phyloP scores from a whole-genome alignment of 108 stramenopile species.

The Aurantiochytrium sp. region DNA sequence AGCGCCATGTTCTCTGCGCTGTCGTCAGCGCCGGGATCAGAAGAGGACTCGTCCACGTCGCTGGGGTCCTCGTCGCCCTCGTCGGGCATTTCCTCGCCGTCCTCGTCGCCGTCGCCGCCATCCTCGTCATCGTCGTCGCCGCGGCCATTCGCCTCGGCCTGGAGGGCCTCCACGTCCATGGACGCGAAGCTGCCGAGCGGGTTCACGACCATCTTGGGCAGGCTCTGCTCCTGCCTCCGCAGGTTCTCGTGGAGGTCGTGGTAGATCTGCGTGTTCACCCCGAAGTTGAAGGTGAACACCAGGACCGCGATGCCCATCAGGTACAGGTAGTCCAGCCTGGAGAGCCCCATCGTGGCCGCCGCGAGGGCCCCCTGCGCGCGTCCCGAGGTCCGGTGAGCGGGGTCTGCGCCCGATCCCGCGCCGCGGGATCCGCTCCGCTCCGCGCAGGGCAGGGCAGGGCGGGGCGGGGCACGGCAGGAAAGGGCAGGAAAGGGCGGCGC shows the following conservation, averaged over 20 bases:
- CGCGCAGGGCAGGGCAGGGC: too few species aligned
- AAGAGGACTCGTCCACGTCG: too few species aligned
- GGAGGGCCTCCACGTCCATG: background rate
- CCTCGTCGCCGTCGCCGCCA: background rate
- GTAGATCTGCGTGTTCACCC: slow-evolving; percentile 4
- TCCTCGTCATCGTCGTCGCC: background rate
- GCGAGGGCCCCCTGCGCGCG: too few species aligned
- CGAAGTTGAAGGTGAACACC: background rate
- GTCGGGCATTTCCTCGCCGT: background rate
- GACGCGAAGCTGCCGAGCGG: background rate
- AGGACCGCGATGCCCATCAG: background rate
- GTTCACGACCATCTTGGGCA: background rate
- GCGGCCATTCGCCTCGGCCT: background rate
- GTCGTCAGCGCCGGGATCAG: background rate
- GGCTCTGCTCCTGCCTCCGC: background rate
- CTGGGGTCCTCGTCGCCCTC: background rate
- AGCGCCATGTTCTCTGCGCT: background rate
- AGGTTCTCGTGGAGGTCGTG: slow-evolving; percentile 6
- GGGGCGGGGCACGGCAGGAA: too few species aligned
- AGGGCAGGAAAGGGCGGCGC: too few species aligned
- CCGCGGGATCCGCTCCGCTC: too few species aligned
- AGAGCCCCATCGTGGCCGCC: background rate
- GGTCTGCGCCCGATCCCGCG: too few species aligned
- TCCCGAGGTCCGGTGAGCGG: too few species aligned
- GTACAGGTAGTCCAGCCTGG: background rate